Conservation (phyloP, 2,329 filamentous ascomycete species). For the Botryosphaeria dothidea region DNA sequence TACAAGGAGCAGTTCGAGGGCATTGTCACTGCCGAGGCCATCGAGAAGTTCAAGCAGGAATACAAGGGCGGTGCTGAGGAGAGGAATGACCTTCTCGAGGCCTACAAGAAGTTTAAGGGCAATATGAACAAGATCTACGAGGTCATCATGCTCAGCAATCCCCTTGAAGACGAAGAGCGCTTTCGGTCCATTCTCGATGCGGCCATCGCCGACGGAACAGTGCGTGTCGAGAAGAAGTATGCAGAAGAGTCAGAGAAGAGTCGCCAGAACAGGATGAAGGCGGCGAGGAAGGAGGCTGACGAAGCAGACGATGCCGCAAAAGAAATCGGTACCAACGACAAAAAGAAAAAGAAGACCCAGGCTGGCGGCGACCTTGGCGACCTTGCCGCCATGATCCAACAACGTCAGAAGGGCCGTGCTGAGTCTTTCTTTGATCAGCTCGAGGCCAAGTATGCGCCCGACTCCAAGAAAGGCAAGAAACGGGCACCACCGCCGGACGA, state of each 20-base stretch:
- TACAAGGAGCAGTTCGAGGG: slow-evolving; percentile 83
- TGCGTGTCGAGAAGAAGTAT: slow-evolving; percentile 69
- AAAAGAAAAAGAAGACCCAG: slow-evolving; percentile 39
- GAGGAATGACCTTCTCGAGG: slow-evolving; percentile 70
- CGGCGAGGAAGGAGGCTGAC: slow-evolving; percentile 65
- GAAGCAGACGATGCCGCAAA: slow-evolving; percentile 55
- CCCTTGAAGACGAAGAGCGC: slow-evolving; percentile 79
- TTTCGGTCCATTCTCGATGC: slow-evolving; percentile 79
- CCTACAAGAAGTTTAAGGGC: slow-evolving; percentile 73
- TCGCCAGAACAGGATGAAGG: slow-evolving; percentile 59
- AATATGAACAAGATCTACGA: slow-evolving; percentile 78
- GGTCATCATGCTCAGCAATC: slow-evolving; percentile 81
- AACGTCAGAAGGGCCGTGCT: slow-evolving; percentile 35
- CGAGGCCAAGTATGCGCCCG: slow-evolving; percentile 38
- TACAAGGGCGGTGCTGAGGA: slow-evolving; percentile 92
- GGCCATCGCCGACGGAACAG: slow-evolving; percentile 71
- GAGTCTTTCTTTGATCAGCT: slow-evolving; percentile 38
- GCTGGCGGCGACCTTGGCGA: slow-evolving; percentile 34
- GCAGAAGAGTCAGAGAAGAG: slow-evolving; percentile 59
- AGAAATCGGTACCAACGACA: slow-evolving; percentile 62
- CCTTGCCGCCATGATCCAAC: slow-evolving; percentile 39
- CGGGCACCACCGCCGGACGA: slow-evolving; percentile 49
- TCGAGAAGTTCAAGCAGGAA: slow-evolving; percentile 71
- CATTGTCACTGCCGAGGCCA: slow-evolving; percentile 71
- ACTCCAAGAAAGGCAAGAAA: slow-evolving; percentile 48